phyloP scores from a whole-genome alignment of 2,329 filamentous ascomycete species.

The Gaeumannomyces tritici region DNA sequence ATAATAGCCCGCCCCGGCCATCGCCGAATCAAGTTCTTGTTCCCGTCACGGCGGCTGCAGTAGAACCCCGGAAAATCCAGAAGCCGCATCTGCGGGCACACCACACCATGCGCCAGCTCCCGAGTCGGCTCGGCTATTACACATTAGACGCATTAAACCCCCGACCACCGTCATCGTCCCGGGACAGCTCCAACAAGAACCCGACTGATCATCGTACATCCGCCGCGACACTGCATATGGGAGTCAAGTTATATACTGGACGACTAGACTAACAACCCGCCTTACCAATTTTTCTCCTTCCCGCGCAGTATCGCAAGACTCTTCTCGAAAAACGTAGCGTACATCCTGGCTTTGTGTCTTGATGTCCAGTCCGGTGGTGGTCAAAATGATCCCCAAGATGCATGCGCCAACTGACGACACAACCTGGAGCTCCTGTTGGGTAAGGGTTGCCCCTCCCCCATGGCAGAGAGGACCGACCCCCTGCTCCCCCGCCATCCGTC shows the following conservation, averaged over 20 bases:
- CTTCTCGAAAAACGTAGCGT: background rate
- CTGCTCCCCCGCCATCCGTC: background rate
- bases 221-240: background rate
- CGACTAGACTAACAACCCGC: background rate
- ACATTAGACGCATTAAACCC: background rate
- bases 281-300: background rate
- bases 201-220: background rate
- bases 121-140: background rate
- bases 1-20: background rate
- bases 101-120: background rate
- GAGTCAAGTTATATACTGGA: background rate
- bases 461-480: background rate
- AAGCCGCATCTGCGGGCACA: background rate
- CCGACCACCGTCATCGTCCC: background rate
- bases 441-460: background rate
- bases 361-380: background rate
- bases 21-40: background rate
- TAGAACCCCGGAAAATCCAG: background rate
- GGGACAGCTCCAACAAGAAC: background rate
- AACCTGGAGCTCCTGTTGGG: background rate
- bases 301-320: background rate
- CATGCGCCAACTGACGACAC: background rate
- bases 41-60: background rate
- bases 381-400: background rate
- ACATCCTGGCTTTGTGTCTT: background rate